Base-by-base conservation (phyloP, 2,329 filamentous ascomycete genomes). In the Ceratocystis smalleyi region DNA sequence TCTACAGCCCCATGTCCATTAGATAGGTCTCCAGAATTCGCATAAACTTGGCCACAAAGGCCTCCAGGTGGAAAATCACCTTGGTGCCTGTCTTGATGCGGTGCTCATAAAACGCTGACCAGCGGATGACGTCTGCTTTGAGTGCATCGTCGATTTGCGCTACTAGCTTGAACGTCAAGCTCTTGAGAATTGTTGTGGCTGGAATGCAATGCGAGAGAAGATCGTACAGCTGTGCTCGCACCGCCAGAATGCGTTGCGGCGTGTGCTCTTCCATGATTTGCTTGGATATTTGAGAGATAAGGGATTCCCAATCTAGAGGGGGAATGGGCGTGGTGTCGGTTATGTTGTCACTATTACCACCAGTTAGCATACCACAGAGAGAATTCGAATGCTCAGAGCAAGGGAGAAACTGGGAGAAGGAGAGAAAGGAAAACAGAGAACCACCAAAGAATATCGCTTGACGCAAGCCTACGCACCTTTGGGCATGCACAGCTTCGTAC, bases 11-110 rank as follows among this genome's bases (percentile, higher is more conserved):
- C 85, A 94, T 91, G 68, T 86, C 89, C 88, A 95, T 92, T 65
- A 86, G 75, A 72, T 84, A 95, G 84, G 91, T 92, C 78, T 99
- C 94, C 68, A 92, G 83, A 69, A 97, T 84, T 70, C 92, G 84
- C 92, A 99, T 97, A 73, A 97, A 96, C 77, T 96, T 97, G 65
- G 92, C 92, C 66, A 99, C 94, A 75, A 99, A 99, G 2, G 94
- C 94, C 75, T 99, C 95, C 3, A 99, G 78, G 72, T 99, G 95
- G 75, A 99, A 99, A 68, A 99, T 97, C 66, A 95, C 88, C 80
- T 99, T 99, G 66, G 82, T 91, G 62, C 94, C 94, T 69, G 87
- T 87, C 73, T 89, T 89, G 75, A 97, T 89, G 67, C 94, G 83
- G 74, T 99, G 94, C 75, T 99, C 95, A 74, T 95, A 99, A 71